Evolutionary conservation across 352 stramenopile genomes (phyloP), one percentile per base, ranked within the genome.

Genomic region (Globisporangium nodosum): DNA sequence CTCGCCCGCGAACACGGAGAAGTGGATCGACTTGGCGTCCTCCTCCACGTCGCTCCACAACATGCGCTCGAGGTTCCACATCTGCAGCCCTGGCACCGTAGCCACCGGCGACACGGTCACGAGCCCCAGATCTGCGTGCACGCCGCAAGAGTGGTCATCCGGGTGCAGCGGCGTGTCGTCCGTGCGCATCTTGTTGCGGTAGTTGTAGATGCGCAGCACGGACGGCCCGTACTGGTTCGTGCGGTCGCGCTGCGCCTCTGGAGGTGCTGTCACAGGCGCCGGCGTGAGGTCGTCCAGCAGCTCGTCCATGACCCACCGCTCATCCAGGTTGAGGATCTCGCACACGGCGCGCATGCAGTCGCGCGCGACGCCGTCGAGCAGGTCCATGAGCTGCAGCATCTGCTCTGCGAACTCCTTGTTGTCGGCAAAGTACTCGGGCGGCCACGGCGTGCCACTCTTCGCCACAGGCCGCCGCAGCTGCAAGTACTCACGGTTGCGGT

Each of bases 21-120:
- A 90, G 49, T 92, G 80, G 16, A 88, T 64, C 42, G 66, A 2
- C 15, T 57, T 61, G 1, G 82, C 82, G 47, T 79, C 81, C 33
- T 75, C 65, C 52, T 94, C 85, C 39, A 94, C 81, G 48, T 94
- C 81, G 0, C 73, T 74, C 85, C 85, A 94, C 13, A 62, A 50
- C 85, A 94, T 94, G 46, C 82, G 78, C 43, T 94, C 85, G 43
- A 94, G 65, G 59, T 90, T 94, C 82, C 85, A 94, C 76, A 94
- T 92, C 58, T 94, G 82, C 37, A 94, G 56, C 0, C 85, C 85
- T 2, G 85, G 78, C 12, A 90, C 70, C 0, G 85, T 92, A 5
- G 85, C 82, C 21, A 83, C 62, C 15, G 85, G 85, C 5, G 82
- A 94, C 3, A 94, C 81, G 3, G 81, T 92, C 37, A 94, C 78